phyloP scores from a whole-genome alignment of 2,329 filamentous ascomycete genomes.

The Exserohilum rostratum region DNA sequence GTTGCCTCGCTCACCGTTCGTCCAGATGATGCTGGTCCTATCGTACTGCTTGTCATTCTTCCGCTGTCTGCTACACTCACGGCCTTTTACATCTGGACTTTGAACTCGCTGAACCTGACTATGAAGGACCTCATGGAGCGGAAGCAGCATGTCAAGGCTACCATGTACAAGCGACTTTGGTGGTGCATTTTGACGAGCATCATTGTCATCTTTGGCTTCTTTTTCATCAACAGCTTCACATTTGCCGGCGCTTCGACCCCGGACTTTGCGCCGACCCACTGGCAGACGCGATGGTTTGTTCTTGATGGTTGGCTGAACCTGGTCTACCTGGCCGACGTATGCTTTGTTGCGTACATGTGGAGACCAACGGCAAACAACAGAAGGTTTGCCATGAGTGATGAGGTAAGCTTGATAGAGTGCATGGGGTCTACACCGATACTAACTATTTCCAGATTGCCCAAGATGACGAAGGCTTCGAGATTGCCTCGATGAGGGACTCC shows the following conservation, averaged over 20 bases:
- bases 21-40: conserved; percentile 85
- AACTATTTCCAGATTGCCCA: conserved; percentile 73
- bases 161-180: conserved; percentile 99
- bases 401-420: conserved; percentile 58
- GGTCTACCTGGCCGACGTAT: conserved; percentile 92
- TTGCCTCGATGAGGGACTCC: conserved; percentile 84
- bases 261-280: conserved; percentile 93
- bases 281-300: conserved; percentile 97
- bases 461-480: conserved; percentile 98
- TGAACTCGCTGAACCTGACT: conserved; percentile 91
- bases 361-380: conserved; percentile 95
- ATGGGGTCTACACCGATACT: conserved; percentile 25
- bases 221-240: conserved; percentile 97
- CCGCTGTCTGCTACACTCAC: conserved; percentile 91
- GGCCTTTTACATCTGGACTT: conserved; percentile 97
- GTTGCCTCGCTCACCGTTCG: conserved; percentile 87
- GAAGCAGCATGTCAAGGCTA: conserved; percentile 89
- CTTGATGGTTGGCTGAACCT: conserved; percentile 97
- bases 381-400: conserved; percentile 97
- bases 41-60: conserved; percentile 90
- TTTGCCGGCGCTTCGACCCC: conserved; percentile 85
- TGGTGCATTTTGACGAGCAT: conserved; percentile 95
- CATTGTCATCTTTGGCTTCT: conserved; percentile 95
- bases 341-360: conserved; percentile 95
- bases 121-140: conserved; percentile 96